Base-by-base conservation (phyloP, 2,329 filamentous ascomycete genomes). In the Mycogone perniciosa region DNA sequence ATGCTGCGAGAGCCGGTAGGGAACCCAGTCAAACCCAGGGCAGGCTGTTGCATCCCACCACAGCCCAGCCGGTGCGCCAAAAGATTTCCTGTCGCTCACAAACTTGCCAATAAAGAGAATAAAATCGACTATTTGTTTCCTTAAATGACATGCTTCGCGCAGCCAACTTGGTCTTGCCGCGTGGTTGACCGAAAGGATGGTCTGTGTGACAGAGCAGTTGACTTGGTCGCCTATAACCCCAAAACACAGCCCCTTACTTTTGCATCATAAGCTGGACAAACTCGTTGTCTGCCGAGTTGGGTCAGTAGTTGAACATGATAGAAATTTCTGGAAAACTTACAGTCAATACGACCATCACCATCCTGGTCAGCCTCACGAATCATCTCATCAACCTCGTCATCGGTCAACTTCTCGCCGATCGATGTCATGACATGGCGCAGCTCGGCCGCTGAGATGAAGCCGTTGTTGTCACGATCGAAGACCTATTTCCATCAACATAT, bases 261-360 rank as follows among this genome's bases (percentile, higher is more conserved):
- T 93, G 88, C 88, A 93, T 92, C 88, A 93, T 93, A 68, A 93
- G 84, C 76, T 93, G 88, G 62, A 93, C 88, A 67, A 93, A 93
- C 73, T 93, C 88, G 77, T 92, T 92, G 76, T 92, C 88, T 92
- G 62, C 43, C 11, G 44, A 13, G 38, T 11, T 6, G 20, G 20
- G 33, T 26, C 40, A 7, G 11, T 45, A 27, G 26, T 35, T 48
- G 26, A 46, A 44, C 13, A 11, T 9, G n/a, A 10, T 13, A 30
- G n/a, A 20, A 8, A n/a, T 34, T 39, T n/a, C 7, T 7, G 33
- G 13, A 41, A 13, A 39, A 70, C 84, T 59, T 77, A 92, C 88
- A 93, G 71, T 93, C 88, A 64, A 93, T 93, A 64, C 88, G 84
- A 65, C 88, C 88, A 70, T 93, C 88, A 59, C 88, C 88, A 60